Conservation (phyloP, 176 grass and related monocot genomes). For the Themeda triandra region DNA sequence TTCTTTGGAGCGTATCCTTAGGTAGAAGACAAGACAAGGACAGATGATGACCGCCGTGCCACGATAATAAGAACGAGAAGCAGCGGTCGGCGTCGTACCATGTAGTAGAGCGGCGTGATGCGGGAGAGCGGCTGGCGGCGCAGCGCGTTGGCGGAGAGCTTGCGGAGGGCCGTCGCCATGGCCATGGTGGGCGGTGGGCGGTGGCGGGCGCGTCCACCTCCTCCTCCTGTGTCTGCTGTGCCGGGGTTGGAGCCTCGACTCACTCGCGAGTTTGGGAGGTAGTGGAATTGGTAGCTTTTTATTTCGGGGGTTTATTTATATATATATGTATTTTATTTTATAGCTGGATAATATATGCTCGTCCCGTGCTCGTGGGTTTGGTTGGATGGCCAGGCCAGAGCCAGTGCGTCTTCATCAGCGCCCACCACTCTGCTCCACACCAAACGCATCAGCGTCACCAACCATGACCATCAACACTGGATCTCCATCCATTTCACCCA, state of each 20-base stretch:
- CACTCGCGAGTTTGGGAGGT: conserved; percentile 24
- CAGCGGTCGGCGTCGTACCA: conserved; percentile 31
- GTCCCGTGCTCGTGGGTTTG: neutral
- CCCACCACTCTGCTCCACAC: conserved; percentile 7
- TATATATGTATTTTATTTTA: neutral
- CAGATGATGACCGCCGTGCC: neutral
- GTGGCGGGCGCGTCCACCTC: conserved; percentile 25
- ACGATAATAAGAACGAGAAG: neutral
- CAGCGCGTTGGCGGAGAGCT: conserved; percentile 47
- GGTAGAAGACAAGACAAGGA: neutral
- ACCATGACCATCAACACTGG: neutral
- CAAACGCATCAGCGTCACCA: neutral
- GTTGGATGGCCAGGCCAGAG: neutral
- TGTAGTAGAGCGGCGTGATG: conserved; percentile 50
- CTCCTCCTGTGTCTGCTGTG: neutral
- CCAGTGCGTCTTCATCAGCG: neutral
- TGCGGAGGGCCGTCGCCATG: conserved; percentile 74
- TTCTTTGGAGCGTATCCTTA: neutral
- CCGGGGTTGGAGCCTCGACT: conserved; percentile 10
- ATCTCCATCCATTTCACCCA: too few species aligned
- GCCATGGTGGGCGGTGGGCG: conserved; percentile 54
- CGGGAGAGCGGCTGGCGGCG: conserved; percentile 52
- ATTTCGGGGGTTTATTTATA: neutral
- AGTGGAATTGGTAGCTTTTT: conserved; percentile 16
- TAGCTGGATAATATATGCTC: conserved; percentile 2